A percentile compares a stretch with the other conserved stretches of the same genome.
Conservation (phyloP, 1,284 basidiomycete species). For the Pseudozyma hubeiensis region DNA sequence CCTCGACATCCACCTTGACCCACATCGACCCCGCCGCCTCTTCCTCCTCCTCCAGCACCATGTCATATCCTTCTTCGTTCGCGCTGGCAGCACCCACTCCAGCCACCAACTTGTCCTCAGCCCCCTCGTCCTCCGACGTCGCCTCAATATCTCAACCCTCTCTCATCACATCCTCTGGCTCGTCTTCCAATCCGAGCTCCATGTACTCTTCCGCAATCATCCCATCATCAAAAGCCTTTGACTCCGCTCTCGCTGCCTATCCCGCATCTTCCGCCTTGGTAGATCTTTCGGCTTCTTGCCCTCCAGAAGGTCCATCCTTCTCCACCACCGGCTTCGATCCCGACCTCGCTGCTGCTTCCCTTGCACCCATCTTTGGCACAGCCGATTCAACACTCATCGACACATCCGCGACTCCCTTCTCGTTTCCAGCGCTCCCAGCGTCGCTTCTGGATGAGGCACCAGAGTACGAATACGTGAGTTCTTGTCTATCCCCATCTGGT, state of each 20-base stretch:
- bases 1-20: constrained; percentile 14
- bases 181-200: constrained; percentile 17
- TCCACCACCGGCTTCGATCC: constrained; percentile 35
- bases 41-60: constrained; percentile 22
- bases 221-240: constrained; percentile 20
- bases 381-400: constrained; percentile 12
- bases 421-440: constrained; percentile 62
- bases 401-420: constrained; percentile 34
- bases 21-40: constrained; percentile 5
- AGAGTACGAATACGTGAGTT: constrained; percentile 66
- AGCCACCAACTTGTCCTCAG: constrained; percentile 16
- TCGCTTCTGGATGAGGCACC: constrained; percentile 60
- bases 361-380: constrained; percentile 18
- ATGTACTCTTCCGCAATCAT: constrained; percentile 20
- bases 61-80: constrained; percentile 21
- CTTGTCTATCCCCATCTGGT: too few relatives aligned
- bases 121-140: constrained; percentile 18
- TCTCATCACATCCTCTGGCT: constrained; percentile 14
- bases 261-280: constrained; percentile 11
- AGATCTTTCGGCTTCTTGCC: constrained; percentile 31
- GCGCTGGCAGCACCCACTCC: constrained; percentile 22
- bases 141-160: constrained; percentile 17
- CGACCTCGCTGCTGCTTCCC: constrained; percentile 37
- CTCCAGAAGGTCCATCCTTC: constrained; percentile 36
- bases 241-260: constrained; percentile 25